Evolutionary conservation across 371 early-diverging fungal species (phyloP), one percentile per base, ranked within the genome.

Genomic region (Mortierella sp.): DNA sequence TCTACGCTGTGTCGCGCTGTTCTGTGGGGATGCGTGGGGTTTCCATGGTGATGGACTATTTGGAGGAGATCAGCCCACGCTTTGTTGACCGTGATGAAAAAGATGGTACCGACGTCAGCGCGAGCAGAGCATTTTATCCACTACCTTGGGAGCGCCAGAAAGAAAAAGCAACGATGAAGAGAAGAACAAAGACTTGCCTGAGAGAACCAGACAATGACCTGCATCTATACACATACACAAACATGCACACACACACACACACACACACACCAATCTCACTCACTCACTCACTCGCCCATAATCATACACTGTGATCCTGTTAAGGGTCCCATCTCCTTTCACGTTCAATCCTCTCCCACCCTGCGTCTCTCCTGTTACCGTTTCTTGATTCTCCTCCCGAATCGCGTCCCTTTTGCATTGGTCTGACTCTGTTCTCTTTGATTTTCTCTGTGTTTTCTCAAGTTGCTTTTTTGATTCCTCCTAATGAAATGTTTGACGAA

Each of bases 401-500:
- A 28, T 43, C 24, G 12, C 41, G 27, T 26, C 52, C n/a, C n/a
- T n/a, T 37, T 46, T 12, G 19, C 27, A 41, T 32, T 55, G 54
- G 49, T 50, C 42, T 62, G 51, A 41, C 32, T 37, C 23, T 34
- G 46, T 50, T 54, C 19, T 48, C 41, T 56, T 47, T 51, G 41
- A 32, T 50, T 31, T 26, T 24, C 23, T 24, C 23, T 41, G 31
- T 49, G 31, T 26, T 48, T 59, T 56, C 76, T 76, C 76, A 49
- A 72, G 63, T 59, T 72, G 76, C 69, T 76, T 69, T 76, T 69
- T 69, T 64, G 69, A 76, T 76, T 69, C 76, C 76, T 76, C 70
- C 53, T 55, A 43, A 49, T 28, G 57, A 67, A 67, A 64, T 69
- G 69, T 75, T 64, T 53, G 75, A 69, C 75, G 73, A 72, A 58